Base-by-base conservation (phyloP, 2,329 filamentous ascomycete genomes). In the Epichloe uncinata region DNA sequence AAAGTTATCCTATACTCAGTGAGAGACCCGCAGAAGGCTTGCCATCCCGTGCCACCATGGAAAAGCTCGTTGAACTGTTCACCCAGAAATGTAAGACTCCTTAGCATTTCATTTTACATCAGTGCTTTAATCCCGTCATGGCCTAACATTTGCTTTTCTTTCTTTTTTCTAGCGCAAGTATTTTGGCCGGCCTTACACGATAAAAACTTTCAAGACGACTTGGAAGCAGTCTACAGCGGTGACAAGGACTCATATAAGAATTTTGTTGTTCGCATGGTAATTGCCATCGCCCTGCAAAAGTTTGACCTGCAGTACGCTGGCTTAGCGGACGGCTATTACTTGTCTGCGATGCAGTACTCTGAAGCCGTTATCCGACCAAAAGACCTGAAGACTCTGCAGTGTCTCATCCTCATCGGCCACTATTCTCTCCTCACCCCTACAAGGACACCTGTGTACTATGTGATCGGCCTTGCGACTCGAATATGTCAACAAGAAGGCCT, bases 351-450 rank as follows among this genome's bases (percentile, higher is more conserved):
- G 69, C 81, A 84, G 54, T 83, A 83, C 58, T 81, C 97, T 53
- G 87, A 96, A 64, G 80, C 81, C 3, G 82, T 94, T 11, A 77
- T 97, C 49, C 82, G 83, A 48, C 82, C 84, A n/a, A 95, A 95
- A 73, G 87, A 97, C 63, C 68, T 96, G 33, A 87, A 84, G 59
- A 94, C 93, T 0, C 70, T 97, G 15, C 93, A 97, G 66, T 96
- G 91, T 58, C 81, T 96, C 49, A 78, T 85, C 3, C 70, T 98
- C 15, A 85, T 97, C 57, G 88, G 82, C 1, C 87, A 93, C 60
- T 97, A 97, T 65, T 97, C 93, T 0, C 73, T 97, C 18, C 71
- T 96, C 42, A 97, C 91, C 0, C 91, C 93, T 0, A 96, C 91
- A 1, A 76, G 90, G 53, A 95, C 88, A 5, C 89, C 91, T 15